Evolutionary conservation across 371 early-diverging fungal genomes (phyloP).

Genomic region (Encephalitozoon hellem): DNA sequence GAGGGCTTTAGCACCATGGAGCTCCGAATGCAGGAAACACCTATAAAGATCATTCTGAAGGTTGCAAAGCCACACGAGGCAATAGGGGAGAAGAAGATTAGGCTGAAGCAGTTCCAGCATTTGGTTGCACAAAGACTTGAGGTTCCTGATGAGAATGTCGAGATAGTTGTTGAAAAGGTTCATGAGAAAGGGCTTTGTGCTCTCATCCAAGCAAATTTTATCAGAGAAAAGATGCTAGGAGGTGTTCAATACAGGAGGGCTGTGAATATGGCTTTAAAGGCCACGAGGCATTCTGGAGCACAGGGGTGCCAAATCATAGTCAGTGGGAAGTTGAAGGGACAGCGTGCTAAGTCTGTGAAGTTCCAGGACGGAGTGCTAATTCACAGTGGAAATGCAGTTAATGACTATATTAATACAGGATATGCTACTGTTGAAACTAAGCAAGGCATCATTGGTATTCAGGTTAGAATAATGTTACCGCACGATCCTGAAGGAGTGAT

Average conservation of each 20-base stretch:
- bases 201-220: constrained; percentile 92
- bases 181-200: constrained; percentile 93
- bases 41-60: constrained; percentile 95
- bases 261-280: constrained; percentile 91
- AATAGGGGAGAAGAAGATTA: constrained; percentile 92
- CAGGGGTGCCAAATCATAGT: constrained; percentile 98
- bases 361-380: constrained; percentile 94
- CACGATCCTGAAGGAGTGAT: constrained; percentile 84
- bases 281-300: constrained; percentile 97
- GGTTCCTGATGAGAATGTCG: constrained; percentile 88
- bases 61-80: constrained; percentile 93
- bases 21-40: constrained; percentile 88
- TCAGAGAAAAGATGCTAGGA: constrained; percentile 87
- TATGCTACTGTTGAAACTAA: constrained; percentile 93
- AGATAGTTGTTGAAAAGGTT: constrained; percentile 94
- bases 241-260: constrained; percentile 86
- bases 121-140: constrained; percentile 95
- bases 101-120: constrained; percentile 91
- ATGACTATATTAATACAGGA: constrained; percentile 89
- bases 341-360: constrained; percentile 99
- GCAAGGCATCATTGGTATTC: constrained; percentile 95
- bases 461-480: constrained; percentile 98
- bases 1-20: constrained; percentile 91
- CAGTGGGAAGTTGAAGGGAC: constrained; percentile 98
- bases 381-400: constrained; percentile 84